Percentiles rank a stretch among this genome's conserved stretches.
These are phyloP conservation scores for Ananas comosus DNA, from an alignment of 176 grass and related monocot species.

Conservation along the genomic window DNA sequence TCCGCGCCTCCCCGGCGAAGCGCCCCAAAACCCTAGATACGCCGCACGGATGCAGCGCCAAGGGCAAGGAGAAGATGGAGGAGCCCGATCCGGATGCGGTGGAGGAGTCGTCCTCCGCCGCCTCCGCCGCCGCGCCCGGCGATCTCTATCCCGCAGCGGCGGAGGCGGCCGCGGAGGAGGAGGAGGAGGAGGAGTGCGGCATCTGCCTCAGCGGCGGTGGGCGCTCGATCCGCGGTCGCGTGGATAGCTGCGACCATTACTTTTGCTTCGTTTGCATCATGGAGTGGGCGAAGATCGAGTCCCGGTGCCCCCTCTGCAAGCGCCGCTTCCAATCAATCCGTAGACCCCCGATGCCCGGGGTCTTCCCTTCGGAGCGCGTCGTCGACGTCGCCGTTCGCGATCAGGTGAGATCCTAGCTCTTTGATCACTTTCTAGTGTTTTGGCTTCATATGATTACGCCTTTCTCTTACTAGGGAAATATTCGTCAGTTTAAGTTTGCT, in stretches of 20 bases:
- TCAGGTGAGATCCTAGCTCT: conserved; percentile 24
- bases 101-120: background rate
- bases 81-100: background rate
- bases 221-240: conserved; percentile 41
- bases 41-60: background rate
- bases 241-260: conserved; percentile 67
- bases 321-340: conserved; percentile 53
- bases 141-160: background rate
- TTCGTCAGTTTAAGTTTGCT: too few relatives aligned
- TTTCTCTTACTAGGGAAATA: background rate
- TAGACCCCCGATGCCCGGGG: conserved; percentile 40
- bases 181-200: conserved; percentile 36
- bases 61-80: conserved; percentile 26
- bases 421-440: background rate
- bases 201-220: conserved; percentile 45
- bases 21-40: conserved; percentile 10
- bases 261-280: conserved; percentile 96
- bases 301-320: conserved; percentile 82
- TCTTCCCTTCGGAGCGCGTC: conserved; percentile 39
- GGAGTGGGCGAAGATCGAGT: conserved; percentile 86
- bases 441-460: background rate
- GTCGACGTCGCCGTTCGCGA: conserved; percentile 50
- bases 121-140: background rate
- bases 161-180: background rate
- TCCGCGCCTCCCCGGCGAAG: conserved; percentile 2